Percentiles rank a stretch among this genome's conserved stretches.
Conservation (phyloP, 139 green algal genomes). For the Coelastrella sp. region DNA sequence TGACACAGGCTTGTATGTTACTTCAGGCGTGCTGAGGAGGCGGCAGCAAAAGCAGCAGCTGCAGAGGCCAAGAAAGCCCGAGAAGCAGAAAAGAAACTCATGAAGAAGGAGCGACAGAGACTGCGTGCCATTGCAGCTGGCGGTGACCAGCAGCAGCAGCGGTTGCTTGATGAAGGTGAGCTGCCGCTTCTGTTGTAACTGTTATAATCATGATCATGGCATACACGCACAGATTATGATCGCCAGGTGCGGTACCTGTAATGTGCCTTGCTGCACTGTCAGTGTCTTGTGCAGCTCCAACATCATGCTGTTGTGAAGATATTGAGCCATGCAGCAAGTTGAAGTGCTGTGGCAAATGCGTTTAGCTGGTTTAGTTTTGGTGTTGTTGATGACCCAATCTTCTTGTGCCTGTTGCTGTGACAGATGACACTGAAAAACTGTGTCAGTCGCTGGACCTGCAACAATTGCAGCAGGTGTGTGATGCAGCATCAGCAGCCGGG, state of each 20-base stretch:
- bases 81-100: slow-evolving; percentile 86
- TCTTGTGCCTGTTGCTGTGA: neutral
- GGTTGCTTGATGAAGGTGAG: slow-evolving; percentile 18
- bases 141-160: neutral
- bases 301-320: neutral
- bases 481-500: neutral
- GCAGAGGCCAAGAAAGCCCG: slow-evolving; percentile 74
- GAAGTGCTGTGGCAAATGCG: too few species aligned
- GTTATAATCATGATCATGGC: slow-evolving; percentile 45
- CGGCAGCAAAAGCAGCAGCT: slow-evolving; percentile 56
- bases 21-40: slow-evolving; percentile 65
- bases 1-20: neutral
- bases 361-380: too few species aligned
- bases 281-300: too few species aligned
- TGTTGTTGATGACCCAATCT: neutral
- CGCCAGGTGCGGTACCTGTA: too few species aligned
- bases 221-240: too few species aligned
- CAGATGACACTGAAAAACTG: slow-evolving; percentile 33
- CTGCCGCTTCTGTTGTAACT: slow-evolving; percentile 30
- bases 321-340: too few species aligned
- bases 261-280: too few species aligned
- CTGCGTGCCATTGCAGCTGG: slow-evolving; percentile 66
- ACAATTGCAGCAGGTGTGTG: slow-evolving; percentile 33
- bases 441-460: slow-evolving; percentile 34
- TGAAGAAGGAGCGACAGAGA: slow-evolving; percentile 85